Evolutionary conservation across 495 filamentous ascomycete species (phyloP), one percentile per base, ranked within the genome.

Genomic region (Talaromyces ruber): DNA sequence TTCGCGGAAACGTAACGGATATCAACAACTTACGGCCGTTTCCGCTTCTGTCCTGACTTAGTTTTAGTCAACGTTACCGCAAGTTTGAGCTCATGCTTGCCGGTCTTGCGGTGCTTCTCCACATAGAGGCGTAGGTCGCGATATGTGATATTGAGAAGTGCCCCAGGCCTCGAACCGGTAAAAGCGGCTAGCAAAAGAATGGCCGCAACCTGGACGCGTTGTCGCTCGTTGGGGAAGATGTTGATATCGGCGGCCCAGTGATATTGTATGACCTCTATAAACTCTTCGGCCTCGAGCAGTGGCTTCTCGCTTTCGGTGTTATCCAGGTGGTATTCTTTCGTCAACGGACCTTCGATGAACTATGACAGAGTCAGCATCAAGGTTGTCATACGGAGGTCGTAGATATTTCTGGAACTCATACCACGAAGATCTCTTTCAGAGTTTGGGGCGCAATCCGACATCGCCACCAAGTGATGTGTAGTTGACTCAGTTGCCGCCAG

Each of bases 71-170:
- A 29, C 22, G 14, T 56, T 9, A 56, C 52, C 7, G 24, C n/a
- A 26, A 56, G 28, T 18, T 56, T 30, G 3, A 55, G 39, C 26
- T 22, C 51, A 60, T 55, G 50, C 30, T 29, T 26, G 30, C 50
- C 12, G 45, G 60, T 62, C 39, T 62, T 55, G 18, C 14, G 6
- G n/a, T 57, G 16, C 60, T 30, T 59, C 12, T 26, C 18, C 16
- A 62, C 60, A 16, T 26, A 62, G 2, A 62, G 45, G n/a, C 51
- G 16, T 18, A 62, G 50, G 21, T 62, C 60, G n/a, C 51, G 22
- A 57, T 65, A 74, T 57, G 65, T 65, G 30, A 78, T 68, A 11
- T 73, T 26, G 6, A 78, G 58, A 14, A 78, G 64, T 5, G 68
- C 71, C 61, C 64, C 51, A 6, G 68, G 74, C 28, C 67, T 65